Base-by-base conservation (phyloP, 805 yeast genomes). In the Monosporozyma solicola region DNA sequence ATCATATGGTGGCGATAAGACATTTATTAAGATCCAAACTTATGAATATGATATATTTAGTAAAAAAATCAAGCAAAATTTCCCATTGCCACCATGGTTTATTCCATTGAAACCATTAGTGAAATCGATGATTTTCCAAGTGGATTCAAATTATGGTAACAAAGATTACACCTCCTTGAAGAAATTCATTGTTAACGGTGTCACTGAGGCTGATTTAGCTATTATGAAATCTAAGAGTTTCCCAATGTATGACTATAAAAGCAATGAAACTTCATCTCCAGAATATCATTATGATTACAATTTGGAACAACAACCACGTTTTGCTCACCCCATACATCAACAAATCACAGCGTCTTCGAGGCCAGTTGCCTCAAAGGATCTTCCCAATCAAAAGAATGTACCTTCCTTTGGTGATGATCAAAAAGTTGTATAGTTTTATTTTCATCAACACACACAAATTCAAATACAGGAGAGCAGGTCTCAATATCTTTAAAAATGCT, bases 141-240 rank as follows among this genome's bases (percentile, higher is more conserved):
- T 69, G 3, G 62, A 64, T 25, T 68, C 62, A 10, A 73, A 72
- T 51, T 65, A 71, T 52, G 76, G 76, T 5, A 69, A 71, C 50
- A 54, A 59, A n/a, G 57, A 65, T 16, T 72, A 62, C 49, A 70
- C 72, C 1, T 67, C 76, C 29, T 49, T 72, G 25, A 64, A 68
- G 53, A 75, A 72, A 53, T 71, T 73, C 44, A 60, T 67, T 5
- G 60, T 77, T 10, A 74, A 76, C 53, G 81, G 79, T 1, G 63
- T 76, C 13, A 71, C 74, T 0, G 61, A 63, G 43, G 63, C 67
- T 39, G 77, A 73, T 56, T 47, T 66, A 32, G 55, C 57, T 29
- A 60, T 67, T 6, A 56, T 62, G 53, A 59, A 59, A 43, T 41
- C 55, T 32, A 55, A 55, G 51, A 52, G 50, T 31, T 59, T 61